A percentile compares a stretch with the other conserved stretches of the same genome.
Conservation (phyloP, 106 monocot genomes). For the Gastrodia elata region DNA sequence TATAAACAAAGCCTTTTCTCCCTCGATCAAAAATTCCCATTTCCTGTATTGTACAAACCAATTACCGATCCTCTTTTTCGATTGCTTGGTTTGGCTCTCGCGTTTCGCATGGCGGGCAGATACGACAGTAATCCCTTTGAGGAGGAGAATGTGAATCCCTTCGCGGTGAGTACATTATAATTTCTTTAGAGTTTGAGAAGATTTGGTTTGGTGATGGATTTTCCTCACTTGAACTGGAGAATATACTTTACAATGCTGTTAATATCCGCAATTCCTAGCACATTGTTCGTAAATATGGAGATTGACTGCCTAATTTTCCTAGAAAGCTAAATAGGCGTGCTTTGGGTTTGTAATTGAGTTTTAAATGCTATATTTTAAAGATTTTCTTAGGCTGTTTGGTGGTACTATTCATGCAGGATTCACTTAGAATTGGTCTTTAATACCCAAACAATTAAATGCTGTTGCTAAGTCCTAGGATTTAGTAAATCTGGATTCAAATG, state of each 20-base stretch:
- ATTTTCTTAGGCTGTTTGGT: neutral
- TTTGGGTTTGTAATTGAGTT: neutral
- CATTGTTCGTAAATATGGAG: no score
- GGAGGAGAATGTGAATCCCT: constrained; percentile 53
- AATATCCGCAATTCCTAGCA: neutral
- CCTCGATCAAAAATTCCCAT: no score
- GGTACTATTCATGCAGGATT: neutral
- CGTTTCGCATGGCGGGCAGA: constrained; percentile 40
- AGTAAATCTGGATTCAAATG: no score
- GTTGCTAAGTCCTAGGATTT: no score
- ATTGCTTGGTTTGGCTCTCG: neutral
- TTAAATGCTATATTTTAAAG: neutral
- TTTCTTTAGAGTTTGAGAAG: neutral
- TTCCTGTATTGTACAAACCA: no score
- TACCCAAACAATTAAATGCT: no score
- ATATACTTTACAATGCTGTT: neutral
- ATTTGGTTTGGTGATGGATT: neutral
- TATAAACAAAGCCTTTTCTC: no score
- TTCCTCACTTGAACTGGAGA: neutral
- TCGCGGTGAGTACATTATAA: constrained; percentile 7
- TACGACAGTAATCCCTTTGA: constrained; percentile 68
- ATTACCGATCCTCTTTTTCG: neutral
- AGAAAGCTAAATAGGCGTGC: neutral
- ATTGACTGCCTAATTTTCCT: neutral
- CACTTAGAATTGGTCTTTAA: no score